These are phyloP conservation scores for Beauveria pseudobassiana DNA, from an alignment of 2,329 filamentous ascomycete genomes.

Conservation along the genomic window DNA sequence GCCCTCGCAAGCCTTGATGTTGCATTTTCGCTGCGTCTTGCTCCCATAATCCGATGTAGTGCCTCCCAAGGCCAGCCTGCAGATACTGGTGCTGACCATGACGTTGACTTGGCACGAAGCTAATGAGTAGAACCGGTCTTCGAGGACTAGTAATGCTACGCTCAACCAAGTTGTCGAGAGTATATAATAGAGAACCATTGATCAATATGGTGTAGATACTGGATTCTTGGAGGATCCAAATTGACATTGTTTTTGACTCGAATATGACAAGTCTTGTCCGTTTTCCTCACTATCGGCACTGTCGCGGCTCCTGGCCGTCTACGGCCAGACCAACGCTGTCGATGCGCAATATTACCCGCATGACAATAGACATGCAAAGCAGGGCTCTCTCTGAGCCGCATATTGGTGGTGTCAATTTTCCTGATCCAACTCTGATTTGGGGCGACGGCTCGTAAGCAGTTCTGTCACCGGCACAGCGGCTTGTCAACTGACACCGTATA, in stretches of 20 bases:
- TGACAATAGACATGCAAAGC: background rate
- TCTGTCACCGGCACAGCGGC: background rate
- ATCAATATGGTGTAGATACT: background rate
- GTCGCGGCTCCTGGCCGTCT: background rate
- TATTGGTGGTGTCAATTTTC: slow-evolving; percentile 1
- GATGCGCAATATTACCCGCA: slow-evolving; percentile 6
- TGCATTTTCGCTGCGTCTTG: too few species aligned
- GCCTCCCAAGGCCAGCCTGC: too few species aligned
- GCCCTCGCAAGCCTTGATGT: too few species aligned
- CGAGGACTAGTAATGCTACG: background rate
- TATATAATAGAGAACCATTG: background rate
- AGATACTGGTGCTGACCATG: background rate
- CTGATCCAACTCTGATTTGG: slow-evolving; percentile 7
- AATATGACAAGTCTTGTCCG: background rate
- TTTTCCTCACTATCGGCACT: background rate
- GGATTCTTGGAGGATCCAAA: too few species aligned
- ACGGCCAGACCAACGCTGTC: background rate
- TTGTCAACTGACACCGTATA: background rate
- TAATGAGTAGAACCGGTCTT: background rate
- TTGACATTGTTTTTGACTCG: too few species aligned
- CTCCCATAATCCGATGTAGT: too few species aligned
- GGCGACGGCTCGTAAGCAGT: slow-evolving; percentile 10
- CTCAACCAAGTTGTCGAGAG: background rate
- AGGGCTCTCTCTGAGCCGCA: slow-evolving; percentile 7
- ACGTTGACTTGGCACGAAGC: background rate